phyloP scores from a whole-genome alignment of 1,284 basidiomycete species.

The Boletellus deceptivus region DNA sequence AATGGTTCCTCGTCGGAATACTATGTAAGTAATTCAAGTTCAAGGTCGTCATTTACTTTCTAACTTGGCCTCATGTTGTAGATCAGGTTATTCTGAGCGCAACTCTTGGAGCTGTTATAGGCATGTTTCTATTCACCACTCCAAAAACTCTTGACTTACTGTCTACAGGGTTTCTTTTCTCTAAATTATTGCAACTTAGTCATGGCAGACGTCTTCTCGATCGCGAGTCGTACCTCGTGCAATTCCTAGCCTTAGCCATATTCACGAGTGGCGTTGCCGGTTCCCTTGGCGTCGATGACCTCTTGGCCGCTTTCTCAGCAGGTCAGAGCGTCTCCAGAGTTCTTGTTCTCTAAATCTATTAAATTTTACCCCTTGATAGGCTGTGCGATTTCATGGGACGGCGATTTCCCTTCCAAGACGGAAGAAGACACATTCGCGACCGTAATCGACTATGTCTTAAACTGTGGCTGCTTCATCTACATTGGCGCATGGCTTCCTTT shows the following conservation, averaged over 20 bases:
- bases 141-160: background rate
- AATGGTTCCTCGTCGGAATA: conserved; percentile 84
- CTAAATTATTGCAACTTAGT: conserved; percentile 80
- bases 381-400: conserved; percentile 92
- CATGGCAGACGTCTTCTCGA: conserved; percentile 79
- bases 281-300: conserved; percentile 82
- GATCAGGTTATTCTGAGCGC: conserved; percentile 88
- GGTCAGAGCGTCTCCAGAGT: conserved; percentile 42
- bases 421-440: conserved; percentile 86
- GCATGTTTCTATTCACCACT: conserved; percentile 31
- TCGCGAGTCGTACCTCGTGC: conserved; percentile 88
- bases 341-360: background rate
- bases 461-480: conserved; percentile 86
- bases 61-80: conserved; percentile 27
- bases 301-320: conserved; percentile 90
- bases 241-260: conserved; percentile 84
- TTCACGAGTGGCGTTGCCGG: conserved; percentile 79
- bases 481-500: conserved; percentile 91
- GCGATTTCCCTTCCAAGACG: conserved; percentile 83
- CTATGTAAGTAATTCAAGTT: conserved; percentile 46
- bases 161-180: conserved; percentile 61
- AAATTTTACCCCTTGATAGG: conserved; percentile 39
- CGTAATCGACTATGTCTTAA: conserved; percentile 84
- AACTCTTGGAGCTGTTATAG: conserved; percentile 73
- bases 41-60: background rate